phyloP scores from a whole-genome alignment of 208 protist genomes.

The Porcisia hertigi region DNA sequence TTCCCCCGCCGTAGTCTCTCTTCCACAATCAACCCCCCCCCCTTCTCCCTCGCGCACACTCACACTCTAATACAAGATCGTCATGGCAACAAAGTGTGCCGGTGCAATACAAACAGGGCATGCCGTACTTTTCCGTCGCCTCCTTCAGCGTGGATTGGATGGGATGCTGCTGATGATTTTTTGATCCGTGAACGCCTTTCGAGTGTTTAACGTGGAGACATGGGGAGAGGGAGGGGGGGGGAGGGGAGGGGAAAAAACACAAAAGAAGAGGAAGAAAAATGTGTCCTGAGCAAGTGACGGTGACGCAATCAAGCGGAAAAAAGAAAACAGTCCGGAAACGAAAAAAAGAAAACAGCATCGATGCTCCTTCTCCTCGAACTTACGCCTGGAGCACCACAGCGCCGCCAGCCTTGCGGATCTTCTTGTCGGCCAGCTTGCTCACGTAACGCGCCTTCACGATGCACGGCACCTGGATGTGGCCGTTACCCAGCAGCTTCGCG shows the following conservation, averaged over 20 bases:
- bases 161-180: no score
- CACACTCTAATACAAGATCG: no score
- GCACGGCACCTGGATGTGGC: conserved; percentile 97
- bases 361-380: conserved; percentile 3
- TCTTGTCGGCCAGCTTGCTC: conserved; percentile 98
- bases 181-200: no score
- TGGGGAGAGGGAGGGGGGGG: not conserved
- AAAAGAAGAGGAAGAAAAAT: no score
- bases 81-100: no score
- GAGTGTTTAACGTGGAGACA: no score
- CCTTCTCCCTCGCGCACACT: no score
- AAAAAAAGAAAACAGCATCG: conserved; percentile 18
- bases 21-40: no score
- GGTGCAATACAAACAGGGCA: not conserved
- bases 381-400: conserved; percentile 98
- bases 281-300: not conserved
- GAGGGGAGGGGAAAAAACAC: not conserved
- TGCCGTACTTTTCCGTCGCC: not conserved
- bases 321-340: conserved; percentile 22
- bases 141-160: not conserved
- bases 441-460: conserved; percentile 99
- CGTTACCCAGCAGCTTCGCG: conserved; percentile 99
- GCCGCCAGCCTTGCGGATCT: conserved; percentile 99
- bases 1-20: no score
- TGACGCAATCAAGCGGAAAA: not conserved